phyloP scores from a whole-genome alignment of 176 grass and related monocot species.

The Hordeum vulgare region MorexV3_pseudomolecules_assembly NC_058519.1:615974369-615974868 shows the following conservation, averaged over 20 bases:
- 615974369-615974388: background rate
- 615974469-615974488: background rate
- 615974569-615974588: background rate
- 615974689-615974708: background rate
- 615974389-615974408: background rate
- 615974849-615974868: background rate
- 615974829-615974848: background rate
- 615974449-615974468: background rate
- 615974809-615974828: background rate
- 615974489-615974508: background rate
- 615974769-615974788: conserved; percentile 22
- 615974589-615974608: conserved; percentile 10
- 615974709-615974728: conserved; percentile 3
- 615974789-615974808: background rate
- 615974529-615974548: background rate
- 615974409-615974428: background rate
- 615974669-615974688: background rate
- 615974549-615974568: background rate
- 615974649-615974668: background rate
- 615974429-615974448: background rate
- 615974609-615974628: background rate
- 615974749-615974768: conserved; percentile 25
- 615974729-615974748: background rate
- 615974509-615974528: conserved; percentile 15
- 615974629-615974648: no score